A percentile compares a stretch with the other conserved stretches of the same genome.
Evolutionary conservation across 345 rosid species (phyloP).

Genomic region (Boechera stricta): DNA sequence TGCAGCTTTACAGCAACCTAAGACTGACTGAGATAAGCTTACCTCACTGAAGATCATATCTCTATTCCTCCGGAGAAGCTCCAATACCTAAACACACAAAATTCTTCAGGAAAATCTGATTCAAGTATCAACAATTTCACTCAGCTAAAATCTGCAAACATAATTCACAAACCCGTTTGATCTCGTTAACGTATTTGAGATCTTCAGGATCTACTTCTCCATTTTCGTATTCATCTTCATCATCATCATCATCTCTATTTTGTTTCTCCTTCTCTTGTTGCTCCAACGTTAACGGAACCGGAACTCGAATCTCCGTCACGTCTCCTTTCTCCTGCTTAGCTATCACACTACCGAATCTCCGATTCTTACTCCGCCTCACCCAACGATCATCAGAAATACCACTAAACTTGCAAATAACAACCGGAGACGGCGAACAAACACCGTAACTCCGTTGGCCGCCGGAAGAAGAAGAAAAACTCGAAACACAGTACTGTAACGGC

Average conservation of each 20-base stretch:
- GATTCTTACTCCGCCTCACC: slow-evolving; percentile 22
- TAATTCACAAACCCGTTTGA: slow-evolving; percentile 45
- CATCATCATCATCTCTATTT: slow-evolving; percentile 23
- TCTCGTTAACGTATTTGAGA: slow-evolving; percentile 45
- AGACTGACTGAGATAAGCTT: not conserved
- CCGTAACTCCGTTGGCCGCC: slow-evolving; percentile 32
- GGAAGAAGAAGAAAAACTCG: slow-evolving; percentile 32
- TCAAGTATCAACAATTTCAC: not conserved
- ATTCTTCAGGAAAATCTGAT: not conserved
- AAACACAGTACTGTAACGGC: slow-evolving; percentile 32
- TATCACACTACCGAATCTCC: slow-evolving; percentile 36
- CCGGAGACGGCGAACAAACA: slow-evolving; percentile 37
- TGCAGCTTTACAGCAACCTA: slow-evolving; percentile 10
- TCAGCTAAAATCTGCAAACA: not conserved
- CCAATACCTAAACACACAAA: slow-evolving; percentile 60
- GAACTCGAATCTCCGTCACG: slow-evolving; percentile 46
- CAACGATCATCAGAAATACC: slow-evolving; percentile 2
- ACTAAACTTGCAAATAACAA: slow-evolving; percentile 4
- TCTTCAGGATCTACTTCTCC: slow-evolving; percentile 47
- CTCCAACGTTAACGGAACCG: slow-evolving; percentile 47
- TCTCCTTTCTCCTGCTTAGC: slow-evolving; percentile 49
- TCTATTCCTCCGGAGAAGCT: slow-evolving; percentile 81
- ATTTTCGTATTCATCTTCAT: slow-evolving; percentile 31
- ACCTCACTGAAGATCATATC: slow-evolving; percentile 95
- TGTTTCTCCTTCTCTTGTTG: slow-evolving; percentile 46